Base-by-base conservation (phyloP, 2,329 filamentous ascomycete species). In the Conoideocrella luteorostrata region DNA sequence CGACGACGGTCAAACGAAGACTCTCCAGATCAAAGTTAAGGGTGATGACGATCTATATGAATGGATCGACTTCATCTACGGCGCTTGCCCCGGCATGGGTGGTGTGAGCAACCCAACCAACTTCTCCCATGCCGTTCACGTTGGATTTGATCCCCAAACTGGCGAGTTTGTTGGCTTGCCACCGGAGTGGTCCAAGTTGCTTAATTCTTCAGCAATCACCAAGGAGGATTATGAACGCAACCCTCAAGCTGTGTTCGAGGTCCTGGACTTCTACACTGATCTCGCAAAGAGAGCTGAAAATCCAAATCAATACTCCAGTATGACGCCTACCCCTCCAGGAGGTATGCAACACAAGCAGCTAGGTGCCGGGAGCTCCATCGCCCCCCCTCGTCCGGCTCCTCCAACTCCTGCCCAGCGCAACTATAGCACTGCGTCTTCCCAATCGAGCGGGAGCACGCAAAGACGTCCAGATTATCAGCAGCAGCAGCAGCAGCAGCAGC, bases 141-240 rank as follows among this genome's bases (percentile, higher is more conserved):
- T 98, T 52, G 93, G 93, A 47, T 98, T 97, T 60, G 93, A 98
- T 62, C 89, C 91, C 21, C 84, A 89, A 56, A 95, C 88, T 3
- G 93, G 93, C 51, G 89, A 93, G 54, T 98, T 98, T 58, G 88
- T 95, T 38, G 93, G 93, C 30, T 67, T 98, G 53, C 93, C 93
- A 2, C 84, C 88, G 5, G 93, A 98, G 70, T 98, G 93, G 93
- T 93, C 95, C 60, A 94, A 94, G 66, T 75, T 98, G 41, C 75
- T 98, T 53, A 97, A 93, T 58, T 90, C 89, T 7, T 97, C 93
- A 3, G 93, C 93, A 46, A 93, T 98, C 58, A 97, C 93, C 47
- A 95, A 96, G 67, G 93, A 98, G 58, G 93, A 98, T 63, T 97
- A 97, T 66, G 88, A 95, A 67, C 90, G 93, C 60, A 96, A 98